phyloP scores from a whole-genome alignment of 2,329 filamentous ascomycete genomes.

The Ustulina deusta region DNA sequence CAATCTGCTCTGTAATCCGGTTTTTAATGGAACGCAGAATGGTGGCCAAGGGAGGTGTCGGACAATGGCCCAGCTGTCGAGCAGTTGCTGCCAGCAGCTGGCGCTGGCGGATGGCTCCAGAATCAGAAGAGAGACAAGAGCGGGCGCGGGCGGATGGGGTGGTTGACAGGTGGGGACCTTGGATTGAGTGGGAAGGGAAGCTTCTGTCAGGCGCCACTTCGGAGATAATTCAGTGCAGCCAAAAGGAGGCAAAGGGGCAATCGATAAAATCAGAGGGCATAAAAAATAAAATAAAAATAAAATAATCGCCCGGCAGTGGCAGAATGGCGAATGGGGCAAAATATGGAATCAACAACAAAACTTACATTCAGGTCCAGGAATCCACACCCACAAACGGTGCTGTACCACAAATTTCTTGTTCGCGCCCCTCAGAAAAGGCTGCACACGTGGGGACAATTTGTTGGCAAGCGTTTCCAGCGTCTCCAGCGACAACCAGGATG shows the following conservation, averaged over 20 bases:
- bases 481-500: slow-evolving; percentile 40
- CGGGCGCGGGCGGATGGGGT: slow-evolving; percentile 5
- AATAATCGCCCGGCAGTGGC: slow-evolving; percentile 6
- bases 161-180: slow-evolving; percentile 27
- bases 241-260: slow-evolving; percentile 21
- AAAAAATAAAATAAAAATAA: slow-evolving; percentile 25
- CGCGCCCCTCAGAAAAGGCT: slow-evolving; percentile 43
- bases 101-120: background rate
- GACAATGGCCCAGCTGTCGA: slow-evolving; percentile 15
- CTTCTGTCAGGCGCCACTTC: slow-evolving; percentile 19
- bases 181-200: slow-evolving; percentile 18
- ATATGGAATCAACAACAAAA: slow-evolving; percentile 43
- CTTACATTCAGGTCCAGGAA: slow-evolving; percentile 40
- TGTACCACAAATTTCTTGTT: slow-evolving; percentile 42
- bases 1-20: background rate
- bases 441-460: slow-evolving; percentile 45
- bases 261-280: slow-evolving; percentile 7
- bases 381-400: slow-evolving; percentile 42
- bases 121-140: background rate
- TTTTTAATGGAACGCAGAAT: slow-evolving; percentile 9
- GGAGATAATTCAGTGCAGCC: slow-evolving; percentile 33
- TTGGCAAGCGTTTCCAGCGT: slow-evolving; percentile 38
- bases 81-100: slow-evolving; percentile 25
- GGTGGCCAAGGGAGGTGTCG: slow-evolving; percentile 12
- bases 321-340: slow-evolving; percentile 35